Conservation (phyloP, 345 rosid genomes). For the Heritiera fomes region DNA sequence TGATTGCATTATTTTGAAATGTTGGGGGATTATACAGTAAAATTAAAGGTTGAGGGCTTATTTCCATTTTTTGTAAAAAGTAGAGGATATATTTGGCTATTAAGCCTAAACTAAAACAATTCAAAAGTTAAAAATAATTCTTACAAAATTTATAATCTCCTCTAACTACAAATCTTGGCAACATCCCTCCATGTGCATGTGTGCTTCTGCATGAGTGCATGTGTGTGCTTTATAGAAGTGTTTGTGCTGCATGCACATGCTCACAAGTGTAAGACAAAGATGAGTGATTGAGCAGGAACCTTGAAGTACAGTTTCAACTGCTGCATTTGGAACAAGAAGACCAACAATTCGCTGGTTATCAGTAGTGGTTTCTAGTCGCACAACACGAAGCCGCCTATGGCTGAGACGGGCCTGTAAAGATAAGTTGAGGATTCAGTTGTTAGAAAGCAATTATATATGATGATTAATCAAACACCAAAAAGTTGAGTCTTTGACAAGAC, state of each 20-base stretch:
- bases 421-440: conserved; percentile 14
- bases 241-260: background rate
- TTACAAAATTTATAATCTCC: background rate
- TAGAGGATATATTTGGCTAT: too few species aligned
- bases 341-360: too few species aligned
- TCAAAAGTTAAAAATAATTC: background rate
- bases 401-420: conserved; percentile 75
- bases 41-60: too few species aligned
- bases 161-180: background rate
- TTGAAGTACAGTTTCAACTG: conserved; percentile 89
- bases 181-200: background rate
- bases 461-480: background rate
- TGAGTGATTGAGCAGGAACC: conserved; percentile 44
- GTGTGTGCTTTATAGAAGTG: background rate
- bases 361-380: too few species aligned
- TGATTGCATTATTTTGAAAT: too few species aligned
- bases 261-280: background rate
- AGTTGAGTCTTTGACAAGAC: background rate
- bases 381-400: conserved; percentile 28
- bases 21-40: too few species aligned
- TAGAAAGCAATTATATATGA: background rate
- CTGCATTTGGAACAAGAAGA: conserved; percentile 45
- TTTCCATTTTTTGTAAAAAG: too few species aligned
- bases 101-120: too few species aligned
- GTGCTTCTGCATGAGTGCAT: background rate